These are phyloP conservation scores for Pichia cabralensis DNA, from an alignment of 805 yeast genomes.

Conservation along the genomic window DNA sequence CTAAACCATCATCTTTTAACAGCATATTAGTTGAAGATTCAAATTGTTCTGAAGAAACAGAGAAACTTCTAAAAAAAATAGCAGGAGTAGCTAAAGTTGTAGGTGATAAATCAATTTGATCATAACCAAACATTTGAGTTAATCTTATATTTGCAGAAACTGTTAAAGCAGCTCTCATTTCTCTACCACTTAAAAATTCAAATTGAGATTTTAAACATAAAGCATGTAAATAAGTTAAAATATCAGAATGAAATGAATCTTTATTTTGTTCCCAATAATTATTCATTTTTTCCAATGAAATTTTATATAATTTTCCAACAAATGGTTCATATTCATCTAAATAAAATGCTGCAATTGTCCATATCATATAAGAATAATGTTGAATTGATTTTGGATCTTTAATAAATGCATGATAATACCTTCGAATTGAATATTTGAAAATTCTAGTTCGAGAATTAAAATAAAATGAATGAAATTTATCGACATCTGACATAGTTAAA, in stretches of 20 bases:
- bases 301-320: constrained; percentile 14
- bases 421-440: constrained; percentile 13
- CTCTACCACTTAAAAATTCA: constrained; percentile 21
- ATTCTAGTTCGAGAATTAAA: constrained; percentile 9
- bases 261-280: constrained; percentile 14
- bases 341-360: constrained; percentile 15
- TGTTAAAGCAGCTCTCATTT: constrained; percentile 21
- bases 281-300: constrained; percentile 10
- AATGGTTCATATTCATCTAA: constrained; percentile 13
- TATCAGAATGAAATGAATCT: constrained; percentile 11
- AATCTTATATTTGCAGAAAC: constrained; percentile 19
- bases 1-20: constrained; percentile 16
- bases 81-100: constrained; percentile 13
- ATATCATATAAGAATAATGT: constrained; percentile 17
- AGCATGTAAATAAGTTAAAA: constrained; percentile 19
- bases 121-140: constrained; percentile 22
- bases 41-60: constrained; percentile 4
- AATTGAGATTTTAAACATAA: constrained; percentile 17
- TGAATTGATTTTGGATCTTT: constrained; percentile 13
- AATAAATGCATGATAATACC: constrained; percentile 15
- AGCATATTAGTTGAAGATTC: constrained; percentile 8
- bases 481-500: constrained; percentile 15
- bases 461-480: constrained; percentile 14
- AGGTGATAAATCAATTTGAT: constrained; percentile 21
- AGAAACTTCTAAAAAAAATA: constrained; percentile 10